Evolutionary conservation across 73 alveolate species (phyloP).

Genomic region (Paramecium octaurelia): DNA sequence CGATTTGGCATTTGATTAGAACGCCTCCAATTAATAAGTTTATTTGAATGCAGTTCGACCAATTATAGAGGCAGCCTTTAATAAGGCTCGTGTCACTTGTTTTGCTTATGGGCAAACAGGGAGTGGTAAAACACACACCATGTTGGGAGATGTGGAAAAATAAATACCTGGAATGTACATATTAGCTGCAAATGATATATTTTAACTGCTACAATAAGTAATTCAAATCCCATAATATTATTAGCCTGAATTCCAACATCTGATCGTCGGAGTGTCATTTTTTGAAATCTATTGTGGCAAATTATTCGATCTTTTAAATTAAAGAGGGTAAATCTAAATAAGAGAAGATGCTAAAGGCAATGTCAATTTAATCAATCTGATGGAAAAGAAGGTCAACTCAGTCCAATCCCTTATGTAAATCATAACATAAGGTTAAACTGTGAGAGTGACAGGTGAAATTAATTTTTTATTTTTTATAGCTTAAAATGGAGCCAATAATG

Average conservation of each 20-base stretch:
- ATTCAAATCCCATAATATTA: neutral
- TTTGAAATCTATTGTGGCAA: constrained; percentile 99
- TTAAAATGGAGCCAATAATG: constrained; percentile 44
- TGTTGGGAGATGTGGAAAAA: constrained; percentile 90
- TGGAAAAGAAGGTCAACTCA: constrained; percentile 74
- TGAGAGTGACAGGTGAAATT: constrained; percentile 54
- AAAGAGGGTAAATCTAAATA: constrained; percentile 84
- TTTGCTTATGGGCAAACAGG: constrained; percentile 97
- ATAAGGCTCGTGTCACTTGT: constrained; percentile 89
- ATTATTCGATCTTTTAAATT: constrained; percentile 96
- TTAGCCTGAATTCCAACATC: constrained; percentile 68
- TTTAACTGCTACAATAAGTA: constrained; percentile 77
- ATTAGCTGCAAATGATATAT: constrained; percentile 96
- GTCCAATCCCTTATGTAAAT: constrained; percentile 76
- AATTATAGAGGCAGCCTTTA: constrained; percentile 80
- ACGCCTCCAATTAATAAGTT: constrained; percentile 57
- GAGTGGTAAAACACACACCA: constrained; percentile 99
- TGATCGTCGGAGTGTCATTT: constrained; percentile 90
- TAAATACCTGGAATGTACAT: constrained; percentile 97
- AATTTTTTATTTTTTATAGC: neutral
- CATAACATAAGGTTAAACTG: constrained; percentile 73
- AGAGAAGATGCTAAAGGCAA: constrained; percentile 99
- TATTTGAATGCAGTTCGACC: constrained; percentile 78
- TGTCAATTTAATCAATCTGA: constrained; percentile 94
- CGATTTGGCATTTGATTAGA: constrained; percentile 81